Conservation (phyloP, 176 grass and related monocot genomes). For the Thalia dealbata region DNA sequence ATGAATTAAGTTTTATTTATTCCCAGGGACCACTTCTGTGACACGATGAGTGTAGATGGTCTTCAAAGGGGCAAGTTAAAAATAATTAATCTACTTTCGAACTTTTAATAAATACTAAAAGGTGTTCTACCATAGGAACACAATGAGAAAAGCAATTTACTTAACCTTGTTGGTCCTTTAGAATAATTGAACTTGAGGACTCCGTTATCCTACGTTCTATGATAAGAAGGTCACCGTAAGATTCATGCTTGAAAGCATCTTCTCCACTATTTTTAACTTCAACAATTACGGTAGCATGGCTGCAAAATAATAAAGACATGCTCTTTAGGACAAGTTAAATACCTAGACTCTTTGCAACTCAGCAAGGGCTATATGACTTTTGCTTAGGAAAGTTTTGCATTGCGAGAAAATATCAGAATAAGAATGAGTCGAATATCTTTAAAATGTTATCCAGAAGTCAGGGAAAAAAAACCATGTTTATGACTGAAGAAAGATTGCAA, state of each 20-base stretch:
- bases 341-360: neutral
- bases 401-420: neutral
- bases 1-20: neutral
- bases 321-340: neutral
- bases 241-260: conserved; percentile 79
- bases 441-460: too few species aligned
- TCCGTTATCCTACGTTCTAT: conserved; percentile 83
- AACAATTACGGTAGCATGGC: conserved; percentile 57
- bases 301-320: conserved; percentile 19
- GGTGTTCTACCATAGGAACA: conserved; percentile 3
- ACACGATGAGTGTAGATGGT: neutral
- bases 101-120: neutral
- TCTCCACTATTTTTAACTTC: conserved; percentile 81
- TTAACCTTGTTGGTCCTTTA: conserved; percentile 76
- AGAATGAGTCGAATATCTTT: neutral
- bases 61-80: neutral
- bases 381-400: neutral
- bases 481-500: too few species aligned
- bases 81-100: neutral
- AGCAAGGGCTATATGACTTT: neutral
- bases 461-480: too few species aligned
- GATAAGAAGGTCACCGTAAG: conserved; percentile 52
- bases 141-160: neutral
- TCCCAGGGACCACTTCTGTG: neutral
- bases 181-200: conserved; percentile 42